These are phyloP conservation scores for Fusarium longipes DNA, from an alignment of 2,329 filamentous ascomycete genomes.

Conservation along the genomic window DNA sequence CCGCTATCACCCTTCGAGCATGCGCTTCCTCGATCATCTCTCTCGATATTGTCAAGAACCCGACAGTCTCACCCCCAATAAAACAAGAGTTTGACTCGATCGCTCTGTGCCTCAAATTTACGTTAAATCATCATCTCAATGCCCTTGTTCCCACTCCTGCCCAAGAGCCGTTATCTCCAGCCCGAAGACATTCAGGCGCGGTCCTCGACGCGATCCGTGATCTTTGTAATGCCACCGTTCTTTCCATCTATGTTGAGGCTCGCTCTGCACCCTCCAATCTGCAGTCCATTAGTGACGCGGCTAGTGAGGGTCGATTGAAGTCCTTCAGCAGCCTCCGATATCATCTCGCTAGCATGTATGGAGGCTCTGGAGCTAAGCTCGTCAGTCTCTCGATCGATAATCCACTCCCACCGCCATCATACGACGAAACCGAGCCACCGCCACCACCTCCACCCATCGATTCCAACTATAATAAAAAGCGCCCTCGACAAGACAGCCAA, in stretches of 20 bases:
- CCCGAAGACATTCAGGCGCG: conserved; percentile 12
- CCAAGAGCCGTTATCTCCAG: conserved; percentile 13
- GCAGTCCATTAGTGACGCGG: conserved; percentile 17
- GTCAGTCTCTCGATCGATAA: background rate
- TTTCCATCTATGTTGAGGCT: conserved; percentile 25
- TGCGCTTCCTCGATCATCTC: conserved; percentile 15
- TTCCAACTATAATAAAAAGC: conserved; percentile 7
- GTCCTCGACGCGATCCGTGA: conserved; percentile 31
- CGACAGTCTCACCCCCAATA: background rate
- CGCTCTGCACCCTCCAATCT: background rate
- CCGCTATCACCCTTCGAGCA: background rate
- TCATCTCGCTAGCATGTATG: conserved; percentile 30
- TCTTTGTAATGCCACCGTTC: conserved; percentile 4
- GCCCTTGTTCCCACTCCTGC: conserved; percentile 5
- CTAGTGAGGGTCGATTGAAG: conserved; percentile 3
- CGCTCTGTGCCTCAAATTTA: conserved; percentile 4
- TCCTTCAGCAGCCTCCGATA: background rate
- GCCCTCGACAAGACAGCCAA: conserved; percentile 4
- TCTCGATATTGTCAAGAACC: background rate
- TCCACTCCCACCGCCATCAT: conserved; percentile 1
- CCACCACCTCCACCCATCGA: conserved; percentile 15
- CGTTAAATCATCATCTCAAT: background rate
- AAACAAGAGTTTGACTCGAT: conserved; percentile 14
- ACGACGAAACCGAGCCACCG: background rate
- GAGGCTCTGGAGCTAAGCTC: conserved; percentile 22